Percentiles rank a stretch among this genome's conserved stretches.
phyloP scores from a whole-genome alignment of 768 basidiomycete genomes.

The Lyophyllum decastes region DNA sequence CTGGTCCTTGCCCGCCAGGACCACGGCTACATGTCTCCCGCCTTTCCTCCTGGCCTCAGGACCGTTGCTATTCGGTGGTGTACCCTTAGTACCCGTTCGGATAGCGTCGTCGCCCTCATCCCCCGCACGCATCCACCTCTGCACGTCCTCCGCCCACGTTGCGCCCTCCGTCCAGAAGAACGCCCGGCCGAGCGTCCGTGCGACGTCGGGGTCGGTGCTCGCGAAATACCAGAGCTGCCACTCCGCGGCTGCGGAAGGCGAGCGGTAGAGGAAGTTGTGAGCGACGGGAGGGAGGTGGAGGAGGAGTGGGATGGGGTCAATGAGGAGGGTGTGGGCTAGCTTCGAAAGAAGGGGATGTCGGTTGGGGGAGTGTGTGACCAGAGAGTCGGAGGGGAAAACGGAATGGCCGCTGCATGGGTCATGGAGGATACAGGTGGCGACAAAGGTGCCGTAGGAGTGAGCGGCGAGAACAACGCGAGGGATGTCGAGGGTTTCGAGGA shows the following conservation, averaged over 20 bases:
- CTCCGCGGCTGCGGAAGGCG: slow-evolving; percentile 41
- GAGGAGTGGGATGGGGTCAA: slow-evolving; percentile 69
- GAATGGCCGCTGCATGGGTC: slow-evolving; percentile 23
- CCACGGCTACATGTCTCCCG: slow-evolving; percentile 31
- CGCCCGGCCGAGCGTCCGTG: slow-evolving; percentile 55
- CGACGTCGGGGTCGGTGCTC: slow-evolving; percentile 62
- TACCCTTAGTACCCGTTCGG: too few species aligned
- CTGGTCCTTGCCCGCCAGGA: slow-evolving; percentile 40
- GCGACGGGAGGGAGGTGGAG: slow-evolving; percentile 65
- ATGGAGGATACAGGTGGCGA: slow-evolving; percentile 56
- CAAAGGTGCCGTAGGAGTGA: slow-evolving; percentile 66
- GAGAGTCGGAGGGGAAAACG: not conserved
- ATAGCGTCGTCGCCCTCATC: not conserved
- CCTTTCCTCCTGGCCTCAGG: not conserved
- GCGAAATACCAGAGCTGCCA: slow-evolving; percentile 74
- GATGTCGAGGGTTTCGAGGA: slow-evolving; percentile 45
- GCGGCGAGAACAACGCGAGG: slow-evolving; percentile 44
- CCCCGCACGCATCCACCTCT: slow-evolving; percentile 20
- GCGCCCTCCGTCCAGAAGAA: slow-evolving; percentile 71
- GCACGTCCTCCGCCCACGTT: slow-evolving; percentile 60
- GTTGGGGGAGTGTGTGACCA: slow-evolving; percentile 10
- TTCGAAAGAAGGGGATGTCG: slow-evolving; percentile 24
- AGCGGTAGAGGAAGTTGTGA: slow-evolving; percentile 66
- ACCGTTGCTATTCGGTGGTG: not conserved
- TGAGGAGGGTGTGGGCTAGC: slow-evolving; percentile 47